Conservation (phyloP, 2,329 filamentous ascomycete species). For the Catunica adiposa region DNA sequence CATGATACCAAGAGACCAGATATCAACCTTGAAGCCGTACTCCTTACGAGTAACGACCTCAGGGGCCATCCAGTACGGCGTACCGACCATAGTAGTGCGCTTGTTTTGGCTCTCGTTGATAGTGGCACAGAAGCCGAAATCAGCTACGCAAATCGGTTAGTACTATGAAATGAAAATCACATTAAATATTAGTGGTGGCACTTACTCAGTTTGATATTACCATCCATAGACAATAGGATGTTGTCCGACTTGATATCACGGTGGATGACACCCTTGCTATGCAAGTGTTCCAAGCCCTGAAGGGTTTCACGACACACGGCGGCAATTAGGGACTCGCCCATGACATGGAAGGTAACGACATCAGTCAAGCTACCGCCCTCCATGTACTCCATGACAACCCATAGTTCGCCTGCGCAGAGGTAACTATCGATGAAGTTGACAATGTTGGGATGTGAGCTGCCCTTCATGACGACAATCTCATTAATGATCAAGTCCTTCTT, state of each 20-base stretch:
- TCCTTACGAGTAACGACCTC: slow-evolving; percentile 96
- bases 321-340: slow-evolving; percentile 94
- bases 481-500: slow-evolving; percentile 99
- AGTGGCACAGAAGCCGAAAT: slow-evolving; percentile 97
- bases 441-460: slow-evolving; percentile 95
- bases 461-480: slow-evolving; percentile 97
- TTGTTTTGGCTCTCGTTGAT: slow-evolving; percentile 96
- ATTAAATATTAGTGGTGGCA: slow-evolving; percentile 15
- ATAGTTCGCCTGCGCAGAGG: slow-evolving; percentile 73
- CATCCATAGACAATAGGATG: slow-evolving; percentile 81
- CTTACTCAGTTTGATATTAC: slow-evolving; percentile 94
- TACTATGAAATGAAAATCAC: not conserved
- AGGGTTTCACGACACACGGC: slow-evolving; percentile 89
- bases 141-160: slow-evolving; percentile 42
- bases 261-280: slow-evolving; percentile 96
- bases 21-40: slow-evolving; percentile 95
- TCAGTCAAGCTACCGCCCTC: slow-evolving; percentile 94
- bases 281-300: slow-evolving; percentile 80
- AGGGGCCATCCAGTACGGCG: slow-evolving; percentile 98
- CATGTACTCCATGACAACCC: slow-evolving; percentile 99
- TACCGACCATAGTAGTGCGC: slow-evolving; percentile 96
- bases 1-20: slow-evolving; percentile 98
- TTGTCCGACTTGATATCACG: slow-evolving; percentile 99
- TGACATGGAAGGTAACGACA: slow-evolving; percentile 97
- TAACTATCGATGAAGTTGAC: slow-evolving; percentile 99